Evolutionary conservation across 1,284 basidiomycete species (phyloP).

Genomic region (Trichosporon sp.): DNA sequence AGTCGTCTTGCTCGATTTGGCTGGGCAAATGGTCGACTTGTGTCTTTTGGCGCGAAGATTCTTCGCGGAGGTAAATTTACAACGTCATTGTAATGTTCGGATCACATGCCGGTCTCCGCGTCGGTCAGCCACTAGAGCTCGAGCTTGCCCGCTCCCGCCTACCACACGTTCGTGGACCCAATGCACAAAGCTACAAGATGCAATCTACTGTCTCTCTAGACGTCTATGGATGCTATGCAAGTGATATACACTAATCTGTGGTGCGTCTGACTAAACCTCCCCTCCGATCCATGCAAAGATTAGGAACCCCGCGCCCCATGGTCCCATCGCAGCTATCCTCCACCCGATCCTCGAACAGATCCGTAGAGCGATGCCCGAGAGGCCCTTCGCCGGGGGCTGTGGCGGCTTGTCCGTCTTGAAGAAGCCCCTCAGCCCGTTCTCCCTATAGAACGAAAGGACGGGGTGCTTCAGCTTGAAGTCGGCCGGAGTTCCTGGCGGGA

Average conservation of each 20-base stretch:
- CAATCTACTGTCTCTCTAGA: not conserved
- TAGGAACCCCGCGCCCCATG: slow-evolving; percentile 49
- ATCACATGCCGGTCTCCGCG: not conserved
- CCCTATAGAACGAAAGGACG: not conserved
- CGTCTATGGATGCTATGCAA: not conserved
- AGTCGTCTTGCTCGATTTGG: not conserved
- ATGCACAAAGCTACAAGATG: not conserved
- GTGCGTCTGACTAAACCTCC: slow-evolving; percentile 31
- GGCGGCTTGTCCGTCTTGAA: not conserved
- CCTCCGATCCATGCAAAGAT: slow-evolving; percentile 49
- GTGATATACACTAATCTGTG: not conserved
- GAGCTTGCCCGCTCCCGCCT: not conserved
- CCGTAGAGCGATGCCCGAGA: not conserved
- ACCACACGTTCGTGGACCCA: not conserved
- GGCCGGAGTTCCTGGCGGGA: not conserved
- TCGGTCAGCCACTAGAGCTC: not conserved
- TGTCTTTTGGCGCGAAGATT: not conserved
- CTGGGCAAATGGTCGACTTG: not conserved
- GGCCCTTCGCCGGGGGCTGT: not conserved
- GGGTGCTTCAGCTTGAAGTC: slow-evolving; percentile 4
- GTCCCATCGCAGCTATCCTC: slow-evolving; percentile 45
- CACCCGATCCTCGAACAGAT: slow-evolving; percentile 27
- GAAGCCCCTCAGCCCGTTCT: not conserved
- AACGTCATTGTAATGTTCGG: not conserved
- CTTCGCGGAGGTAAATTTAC: slow-evolving; percentile 4